Base-by-base conservation (phyloP, 164 flowering plant genomes). In the Chimonanthus salicifolius region DNA sequence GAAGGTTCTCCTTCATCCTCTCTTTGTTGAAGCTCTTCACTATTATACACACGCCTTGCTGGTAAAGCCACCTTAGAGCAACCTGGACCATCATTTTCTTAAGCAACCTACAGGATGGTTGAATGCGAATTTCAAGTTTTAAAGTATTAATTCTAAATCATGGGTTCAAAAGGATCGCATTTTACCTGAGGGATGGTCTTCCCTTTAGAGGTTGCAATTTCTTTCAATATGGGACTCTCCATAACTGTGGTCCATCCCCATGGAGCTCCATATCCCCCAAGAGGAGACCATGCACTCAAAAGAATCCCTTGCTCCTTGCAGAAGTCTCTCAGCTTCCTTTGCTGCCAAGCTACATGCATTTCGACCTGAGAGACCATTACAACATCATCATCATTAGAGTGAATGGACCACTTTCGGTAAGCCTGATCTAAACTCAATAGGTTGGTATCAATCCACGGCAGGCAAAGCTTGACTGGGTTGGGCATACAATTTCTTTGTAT, bases 311-410 rank as follows among this genome's bases (percentile, higher is more conserved):
- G 68, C 7, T 51, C 71, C 15, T 49, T 64, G 54, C 85, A 83
- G 49, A 75, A 79, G 0, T 80, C 75, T 47, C 54, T 76, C 58
- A 83, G 54, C 21, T 78, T 70, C 58, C 18, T 68, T 51, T 79
- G 85, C 6, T 75, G 75, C 83, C 83, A 83, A 15, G 50, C 16
- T 50, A 82, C 80, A 76, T 77, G 71, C 80, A 81, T 64, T 71
- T 83, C 85, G 15, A 83, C 82, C 74, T 71, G 21, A 44, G 4
- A 65, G 21, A 62, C 5, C 68, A 44, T 33, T 13, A 1, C 48
- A 65, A 3, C 11, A 20, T 11, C 67, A 64, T 49, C 51, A 33
- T 33, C 33, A n/a, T 33, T 33, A 33, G 33, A 33, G 33, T 33
- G 33, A 33, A 33, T 33, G 33, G 33, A 33, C 33, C 33, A 33